Percentiles rank a stretch among this genome's conserved stretches.
Conservation (phyloP, 1,284 basidiomycete genomes). For the Agaricales sp. region DNA sequence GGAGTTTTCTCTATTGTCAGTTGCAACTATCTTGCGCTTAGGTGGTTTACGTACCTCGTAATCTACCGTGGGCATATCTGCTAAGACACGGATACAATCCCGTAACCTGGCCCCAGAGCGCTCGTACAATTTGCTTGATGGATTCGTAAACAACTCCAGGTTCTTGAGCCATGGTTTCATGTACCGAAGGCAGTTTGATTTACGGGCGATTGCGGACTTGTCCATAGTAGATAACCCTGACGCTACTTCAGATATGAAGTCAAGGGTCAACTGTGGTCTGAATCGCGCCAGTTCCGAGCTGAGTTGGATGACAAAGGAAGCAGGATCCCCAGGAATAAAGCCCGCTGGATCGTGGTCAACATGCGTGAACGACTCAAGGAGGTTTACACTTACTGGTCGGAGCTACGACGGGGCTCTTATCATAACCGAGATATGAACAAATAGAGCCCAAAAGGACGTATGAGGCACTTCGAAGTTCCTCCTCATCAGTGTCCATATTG, state of each 20-base stretch:
- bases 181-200: conserved; percentile 61
- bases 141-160: conserved; percentile 60
- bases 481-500: conserved; percentile 63
- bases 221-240: conserved; percentile 59
- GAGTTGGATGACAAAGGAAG: conserved; percentile 51
- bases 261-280: conserved; percentile 73
- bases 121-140: conserved; percentile 55
- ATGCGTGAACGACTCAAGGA: conserved; percentile 5
- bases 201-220: conserved; percentile 26
- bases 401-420: conserved; percentile 56
- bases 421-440: conserved; percentile 69
- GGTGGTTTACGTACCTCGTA: conserved; percentile 38
- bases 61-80: conserved; percentile 66
- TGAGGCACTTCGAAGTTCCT: conserved; percentile 66
- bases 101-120: conserved; percentile 61
- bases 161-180: conserved; percentile 84
- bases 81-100: conserved; percentile 68
- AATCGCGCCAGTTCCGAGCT: conserved; percentile 67
- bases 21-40: not conserved
- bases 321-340: conserved; percentile 64
- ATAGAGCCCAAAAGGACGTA: conserved; percentile 74
- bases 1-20: conserved; percentile 10
- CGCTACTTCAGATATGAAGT: conserved; percentile 78
- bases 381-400: conserved; percentile 45
- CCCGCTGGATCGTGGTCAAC: conserved; percentile 35